Base-by-base conservation (phyloP, 768 basidiomycete genomes). In the Amanita jacksonii region DNA sequence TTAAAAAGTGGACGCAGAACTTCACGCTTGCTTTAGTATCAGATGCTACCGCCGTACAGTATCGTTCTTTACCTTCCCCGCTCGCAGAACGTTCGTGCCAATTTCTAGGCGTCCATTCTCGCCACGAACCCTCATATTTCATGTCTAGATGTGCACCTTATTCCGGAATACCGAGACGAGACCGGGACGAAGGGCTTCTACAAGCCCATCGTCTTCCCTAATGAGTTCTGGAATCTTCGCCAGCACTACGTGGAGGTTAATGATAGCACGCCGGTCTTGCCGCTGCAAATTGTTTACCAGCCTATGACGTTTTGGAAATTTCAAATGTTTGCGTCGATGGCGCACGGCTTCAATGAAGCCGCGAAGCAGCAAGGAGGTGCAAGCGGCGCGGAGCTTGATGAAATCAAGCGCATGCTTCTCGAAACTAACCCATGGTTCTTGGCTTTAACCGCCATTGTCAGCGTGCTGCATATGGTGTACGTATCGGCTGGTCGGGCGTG, bases 171-270 rank as follows among this genome's bases (percentile, higher is more conserved):
- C 44, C 76, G 84, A 28, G 85, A 88, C 49, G 62, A 73, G 28
- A 76, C 77, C 18, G 81, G 82, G 3, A 72, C 69, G 2, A 73
- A 71, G 48, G 85, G 77, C 3, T 77, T 71, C 50, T 91, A 93
- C 72, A 85, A 79, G 54, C 94, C 94, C 7, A 80, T 93, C 47
- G 58, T 97, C 28, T 98, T 85, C 62, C 77, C 89, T 10, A 98
- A 98, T 57, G 91, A 96, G 56, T 97, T 97, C 63, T 97, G 94
- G 91, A 76, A 85, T 50, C 72, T 90, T 23, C 77, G 80, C 30
- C 81, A 84, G 32, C 83, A 92, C 48, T 81, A 88, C 53, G 59
- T 77, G 45, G 85, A 92, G 54, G 74, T 98, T 60, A 97, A 97
- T 60, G 60, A 69, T n/a, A 88, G 89, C 1, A 89, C 87, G 3